phyloP scores from a whole-genome alignment of 768 basidiomycete species.

The Boletus rufocinnamomeus region DNA sequence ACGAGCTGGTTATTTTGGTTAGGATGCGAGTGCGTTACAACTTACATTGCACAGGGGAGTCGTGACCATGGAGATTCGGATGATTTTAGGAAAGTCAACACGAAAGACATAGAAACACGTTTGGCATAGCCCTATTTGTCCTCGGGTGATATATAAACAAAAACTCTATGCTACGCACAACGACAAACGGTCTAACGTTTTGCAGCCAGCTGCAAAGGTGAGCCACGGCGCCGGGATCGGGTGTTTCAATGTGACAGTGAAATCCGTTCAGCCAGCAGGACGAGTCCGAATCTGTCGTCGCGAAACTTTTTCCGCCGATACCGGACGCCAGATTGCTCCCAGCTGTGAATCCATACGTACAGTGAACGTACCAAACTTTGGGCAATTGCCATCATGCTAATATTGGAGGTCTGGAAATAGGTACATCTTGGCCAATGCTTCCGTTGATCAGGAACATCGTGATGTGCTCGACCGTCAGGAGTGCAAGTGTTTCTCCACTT shows the following conservation, averaged over 20 bases:
- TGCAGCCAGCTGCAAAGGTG: background rate
- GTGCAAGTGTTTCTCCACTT: background rate
- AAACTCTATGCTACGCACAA: background rate
- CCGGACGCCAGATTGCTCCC: background rate
- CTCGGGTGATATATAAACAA: background rate
- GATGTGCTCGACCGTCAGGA: background rate
- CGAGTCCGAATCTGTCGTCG: background rate
- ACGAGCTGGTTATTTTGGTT: background rate
- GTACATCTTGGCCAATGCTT: background rate
- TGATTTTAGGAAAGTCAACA: background rate
- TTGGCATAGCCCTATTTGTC: background rate
- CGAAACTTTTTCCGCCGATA: background rate
- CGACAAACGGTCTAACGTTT: background rate
- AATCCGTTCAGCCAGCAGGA: background rate
- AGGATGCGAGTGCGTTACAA: too few species aligned
- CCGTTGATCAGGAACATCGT: background rate
- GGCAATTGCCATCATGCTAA: too few species aligned
- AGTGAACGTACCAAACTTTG: background rate
- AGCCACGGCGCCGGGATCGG: background rate
- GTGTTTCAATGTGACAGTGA: background rate
- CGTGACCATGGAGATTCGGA: background rate
- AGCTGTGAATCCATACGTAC: too few species aligned
- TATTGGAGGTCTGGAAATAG: background rate
- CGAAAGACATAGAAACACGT: background rate
- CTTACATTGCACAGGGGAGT: background rate